Conservation (phyloP, 2,329 filamentous ascomycete species). For the Claviceps digitariae region DNA sequence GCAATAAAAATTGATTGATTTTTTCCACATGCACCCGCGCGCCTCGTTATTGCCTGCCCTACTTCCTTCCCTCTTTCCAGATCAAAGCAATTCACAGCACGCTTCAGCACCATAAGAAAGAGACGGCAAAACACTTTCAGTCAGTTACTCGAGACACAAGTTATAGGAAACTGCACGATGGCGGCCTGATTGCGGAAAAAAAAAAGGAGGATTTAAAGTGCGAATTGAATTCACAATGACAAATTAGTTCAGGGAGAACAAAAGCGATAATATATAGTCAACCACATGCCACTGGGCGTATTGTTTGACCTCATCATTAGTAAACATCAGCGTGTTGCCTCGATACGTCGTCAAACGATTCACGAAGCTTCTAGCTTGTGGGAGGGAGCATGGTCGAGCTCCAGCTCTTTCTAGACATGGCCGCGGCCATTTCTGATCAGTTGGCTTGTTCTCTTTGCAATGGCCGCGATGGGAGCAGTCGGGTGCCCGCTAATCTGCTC, state of each 20-base stretch:
- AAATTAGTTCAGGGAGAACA: neutral
- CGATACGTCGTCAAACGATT: neutral
- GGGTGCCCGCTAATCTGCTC: constrained; percentile 15
- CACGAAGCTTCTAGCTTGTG: neutral
- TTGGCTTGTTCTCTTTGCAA: constrained; percentile 10
- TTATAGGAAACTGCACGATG: too few relatives aligned
- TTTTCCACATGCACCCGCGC: too few relatives aligned
- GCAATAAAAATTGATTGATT: too few relatives aligned
- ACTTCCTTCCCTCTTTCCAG: neutral
- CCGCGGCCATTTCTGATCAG: constrained; percentile 5
- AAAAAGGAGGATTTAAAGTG: neutral
- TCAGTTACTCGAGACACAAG: too few relatives aligned
- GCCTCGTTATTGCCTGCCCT: too few relatives aligned
- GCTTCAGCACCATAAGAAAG: too few relatives aligned
- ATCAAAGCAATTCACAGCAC: too few relatives aligned
- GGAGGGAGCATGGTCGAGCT: neutral
- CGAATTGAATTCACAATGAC: neutral
- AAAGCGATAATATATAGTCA: neutral
- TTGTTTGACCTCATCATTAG: neutral
- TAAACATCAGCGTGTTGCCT: neutral
- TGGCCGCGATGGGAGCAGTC: constrained; percentile 10
- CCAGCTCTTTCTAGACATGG: neutral
- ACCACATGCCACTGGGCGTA: neutral
- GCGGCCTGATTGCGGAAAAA: neutral
- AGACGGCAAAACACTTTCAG: too few relatives aligned